These are phyloP conservation scores for Teunomyces pallodes DNA, from an alignment of 805 yeast genomes.

Conservation along the genomic window DNA sequence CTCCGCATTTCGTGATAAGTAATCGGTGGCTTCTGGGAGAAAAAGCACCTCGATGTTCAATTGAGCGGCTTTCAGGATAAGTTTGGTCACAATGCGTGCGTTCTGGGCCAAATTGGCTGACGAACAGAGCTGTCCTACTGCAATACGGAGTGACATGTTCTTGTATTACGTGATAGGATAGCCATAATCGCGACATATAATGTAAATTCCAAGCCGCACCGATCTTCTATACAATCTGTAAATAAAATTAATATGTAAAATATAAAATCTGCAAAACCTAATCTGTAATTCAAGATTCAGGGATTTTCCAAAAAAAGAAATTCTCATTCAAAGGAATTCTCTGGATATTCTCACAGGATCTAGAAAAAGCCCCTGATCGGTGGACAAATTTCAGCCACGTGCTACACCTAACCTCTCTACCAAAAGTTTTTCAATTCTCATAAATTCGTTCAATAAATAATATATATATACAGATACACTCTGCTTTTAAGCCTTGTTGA, in stretches of 20 bases:
- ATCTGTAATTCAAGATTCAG: too few relatives aligned
- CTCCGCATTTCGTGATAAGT: slow-evolving; percentile 64
- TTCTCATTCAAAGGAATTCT: too few relatives aligned
- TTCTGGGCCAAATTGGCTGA: slow-evolving; percentile 61
- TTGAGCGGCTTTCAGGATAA: slow-evolving; percentile 63
- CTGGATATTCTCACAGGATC: too few relatives aligned
- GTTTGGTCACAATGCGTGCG: slow-evolving; percentile 52
- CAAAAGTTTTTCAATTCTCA: neutral
- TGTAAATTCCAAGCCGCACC: too few relatives aligned
- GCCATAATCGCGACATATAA: too few relatives aligned
- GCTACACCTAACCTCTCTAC: too few relatives aligned
- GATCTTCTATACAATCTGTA: too few relatives aligned
- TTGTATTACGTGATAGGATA: neutral
- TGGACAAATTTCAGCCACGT: too few relatives aligned
- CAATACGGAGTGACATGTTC: slow-evolving; percentile 34
- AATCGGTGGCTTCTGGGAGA: slow-evolving; percentile 93
- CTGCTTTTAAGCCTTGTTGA: slow-evolving; percentile 22
- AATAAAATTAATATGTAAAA: too few relatives aligned
- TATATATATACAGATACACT: neutral
- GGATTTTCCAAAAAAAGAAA: too few relatives aligned
- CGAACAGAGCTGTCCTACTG: slow-evolving; percentile 86
- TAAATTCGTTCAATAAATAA: neutral
- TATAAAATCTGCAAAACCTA: too few relatives aligned
- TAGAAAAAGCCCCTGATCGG: too few relatives aligned
- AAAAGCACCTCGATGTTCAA: slow-evolving; percentile 67